Conservation (phyloP, 1,284 basidiomycete genomes). For the Cryptococcus hybrid region DNA sequence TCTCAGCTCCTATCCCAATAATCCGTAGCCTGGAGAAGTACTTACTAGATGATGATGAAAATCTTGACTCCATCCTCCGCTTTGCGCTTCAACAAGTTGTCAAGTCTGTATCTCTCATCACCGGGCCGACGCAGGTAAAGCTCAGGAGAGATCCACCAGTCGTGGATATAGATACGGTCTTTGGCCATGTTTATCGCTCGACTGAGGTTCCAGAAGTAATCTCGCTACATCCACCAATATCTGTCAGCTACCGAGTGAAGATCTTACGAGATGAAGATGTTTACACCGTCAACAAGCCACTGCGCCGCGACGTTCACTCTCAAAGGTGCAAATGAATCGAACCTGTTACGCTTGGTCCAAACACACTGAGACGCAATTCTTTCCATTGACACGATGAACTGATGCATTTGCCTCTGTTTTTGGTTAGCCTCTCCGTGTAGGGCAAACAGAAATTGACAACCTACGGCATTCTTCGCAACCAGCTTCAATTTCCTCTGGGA, state of each 20-base stretch:
- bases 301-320: slow-evolving; percentile 90
- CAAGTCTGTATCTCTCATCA: slow-evolving; percentile 84
- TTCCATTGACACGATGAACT: slow-evolving; percentile 93
- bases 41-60: slow-evolving; percentile 89
- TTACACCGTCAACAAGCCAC: slow-evolving; percentile 97
- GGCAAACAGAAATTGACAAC: slow-evolving; percentile 13
- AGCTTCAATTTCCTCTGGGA: slow-evolving; percentile 87
- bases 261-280: slow-evolving; percentile 30
- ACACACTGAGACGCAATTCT: slow-evolving; percentile 73
- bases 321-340: slow-evolving; percentile 93
- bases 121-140: slow-evolving; percentile 78
- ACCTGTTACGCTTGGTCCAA: slow-evolving; percentile 79
- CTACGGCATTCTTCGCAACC: slow-evolving; percentile 81
- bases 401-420: slow-evolving; percentile 84
- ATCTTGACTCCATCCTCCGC: slow-evolving; percentile 96
- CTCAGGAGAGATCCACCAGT: slow-evolving; percentile 82
- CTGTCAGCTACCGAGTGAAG: not conserved
- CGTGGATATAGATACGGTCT: slow-evolving; percentile 87
- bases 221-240: slow-evolving; percentile 58
- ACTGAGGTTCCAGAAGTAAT: slow-evolving; percentile 98
- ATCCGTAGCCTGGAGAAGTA: not conserved
- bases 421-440: not conserved
- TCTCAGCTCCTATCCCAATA: not conserved
- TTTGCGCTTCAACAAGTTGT: slow-evolving; percentile 84
- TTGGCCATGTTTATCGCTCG: slow-evolving; percentile 87